A percentile compares a stretch with the other conserved stretches of the same genome.
Conservation (phyloP, 345 rosid genomes). For the Lepidium africanum region DNA sequence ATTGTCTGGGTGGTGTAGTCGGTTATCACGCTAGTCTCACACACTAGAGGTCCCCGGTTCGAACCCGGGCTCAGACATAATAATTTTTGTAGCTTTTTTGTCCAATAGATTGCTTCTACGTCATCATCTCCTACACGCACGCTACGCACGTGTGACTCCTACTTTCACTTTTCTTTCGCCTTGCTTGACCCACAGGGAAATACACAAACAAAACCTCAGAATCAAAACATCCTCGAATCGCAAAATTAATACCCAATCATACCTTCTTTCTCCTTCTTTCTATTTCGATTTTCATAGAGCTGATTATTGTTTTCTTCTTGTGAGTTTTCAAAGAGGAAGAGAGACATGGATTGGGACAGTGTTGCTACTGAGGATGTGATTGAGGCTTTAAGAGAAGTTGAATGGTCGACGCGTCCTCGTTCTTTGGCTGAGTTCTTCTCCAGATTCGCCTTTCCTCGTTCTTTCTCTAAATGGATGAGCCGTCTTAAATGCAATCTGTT, state of each 20-base stretch:
- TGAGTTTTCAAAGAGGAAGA: not conserved
- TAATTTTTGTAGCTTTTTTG: not conserved
- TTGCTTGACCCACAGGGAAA: slow-evolving; percentile 18
- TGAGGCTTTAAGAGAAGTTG: slow-evolving; percentile 29
- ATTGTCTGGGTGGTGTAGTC: slow-evolving; percentile 35
- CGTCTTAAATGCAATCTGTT: slow-evolving; percentile 37
- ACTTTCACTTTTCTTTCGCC: not conserved
- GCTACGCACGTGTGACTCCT: not conserved
- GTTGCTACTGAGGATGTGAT: slow-evolving; percentile 28
- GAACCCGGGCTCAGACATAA: slow-evolving; percentile 20
- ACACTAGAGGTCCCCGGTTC: slow-evolving; percentile 77
- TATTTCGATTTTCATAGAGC: not conserved
- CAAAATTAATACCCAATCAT: not conserved
- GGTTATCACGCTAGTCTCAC: slow-evolving; percentile 77
- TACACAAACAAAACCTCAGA: not conserved
- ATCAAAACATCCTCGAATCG: slow-evolving; percentile 1
- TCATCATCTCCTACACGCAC: not conserved
- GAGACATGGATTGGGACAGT: slow-evolving; percentile 35
- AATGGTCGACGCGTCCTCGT: slow-evolving; percentile 33
- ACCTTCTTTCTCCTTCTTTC: not conserved
- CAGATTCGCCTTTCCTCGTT: slow-evolving; percentile 33
- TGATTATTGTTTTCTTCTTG: not conserved
- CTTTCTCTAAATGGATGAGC: slow-evolving; percentile 31
- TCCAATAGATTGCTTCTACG: not conserved
- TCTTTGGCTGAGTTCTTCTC: slow-evolving; percentile 30